These are phyloP conservation scores for Rickenella mellea DNA, from an alignment of 768 basidiomycete genomes.

Conservation along the genomic window DNA sequence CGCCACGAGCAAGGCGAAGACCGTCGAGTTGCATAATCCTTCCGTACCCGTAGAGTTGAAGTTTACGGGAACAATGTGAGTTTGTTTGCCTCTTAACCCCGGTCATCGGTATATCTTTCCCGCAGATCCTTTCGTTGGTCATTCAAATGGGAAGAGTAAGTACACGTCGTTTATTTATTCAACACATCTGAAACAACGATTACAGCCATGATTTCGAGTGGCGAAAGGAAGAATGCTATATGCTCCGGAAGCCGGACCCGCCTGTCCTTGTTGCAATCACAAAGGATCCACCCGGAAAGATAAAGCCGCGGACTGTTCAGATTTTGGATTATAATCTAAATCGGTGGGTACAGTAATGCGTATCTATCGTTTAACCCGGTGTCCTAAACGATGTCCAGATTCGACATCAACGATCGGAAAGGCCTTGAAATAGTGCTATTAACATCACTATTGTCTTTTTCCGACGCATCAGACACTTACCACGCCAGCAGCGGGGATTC, in stretches of 20 bases:
- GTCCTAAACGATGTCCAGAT: slow-evolving; percentile 29
- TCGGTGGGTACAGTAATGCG: slow-evolving; percentile 35
- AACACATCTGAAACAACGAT: background rate
- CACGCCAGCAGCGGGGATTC: slow-evolving; percentile 17
- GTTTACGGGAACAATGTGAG: slow-evolving; percentile 54
- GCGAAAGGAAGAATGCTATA: slow-evolving; percentile 76
- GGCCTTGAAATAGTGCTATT: slow-evolving; percentile 78
- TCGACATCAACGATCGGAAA: slow-evolving; percentile 79
- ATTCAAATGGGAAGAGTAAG: slow-evolving; percentile 80
- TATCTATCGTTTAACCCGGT: background rate
- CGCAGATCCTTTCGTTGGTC: slow-evolving; percentile 52
- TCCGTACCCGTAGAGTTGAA: slow-evolving; percentile 60
- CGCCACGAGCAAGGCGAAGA: slow-evolving; percentile 62
- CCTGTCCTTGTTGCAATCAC: slow-evolving; percentile 78
- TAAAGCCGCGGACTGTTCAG: slow-evolving; percentile 60
- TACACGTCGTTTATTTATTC: slow-evolving; percentile 5
- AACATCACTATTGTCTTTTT: slow-evolving; percentile 68
- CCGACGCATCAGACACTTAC: slow-evolving; percentile 54
- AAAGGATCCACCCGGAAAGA: slow-evolving; percentile 59
- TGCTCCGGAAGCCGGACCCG: slow-evolving; percentile 79
- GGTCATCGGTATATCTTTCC: background rate
- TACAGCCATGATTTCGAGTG: slow-evolving; percentile 76
- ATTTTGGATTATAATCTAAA: slow-evolving; percentile 82
- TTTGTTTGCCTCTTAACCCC: background rate
- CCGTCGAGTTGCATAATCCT: slow-evolving; percentile 69